Conservation (phyloP, 805 yeast genomes). For the Zygoascus biomembranicola region DNA sequence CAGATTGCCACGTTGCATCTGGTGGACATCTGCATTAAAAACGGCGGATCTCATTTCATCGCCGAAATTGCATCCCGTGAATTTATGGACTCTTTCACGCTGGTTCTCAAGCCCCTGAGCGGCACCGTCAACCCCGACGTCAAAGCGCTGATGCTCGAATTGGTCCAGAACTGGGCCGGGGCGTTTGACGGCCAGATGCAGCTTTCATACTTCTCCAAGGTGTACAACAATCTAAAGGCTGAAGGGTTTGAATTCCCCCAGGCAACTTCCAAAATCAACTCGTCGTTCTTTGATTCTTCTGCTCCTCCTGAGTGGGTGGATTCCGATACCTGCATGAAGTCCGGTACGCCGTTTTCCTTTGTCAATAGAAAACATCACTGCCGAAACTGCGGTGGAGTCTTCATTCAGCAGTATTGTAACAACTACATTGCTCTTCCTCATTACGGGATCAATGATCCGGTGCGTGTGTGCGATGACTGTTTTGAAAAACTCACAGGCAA, state of each 20-base stretch:
- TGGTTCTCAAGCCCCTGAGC: slow-evolving; percentile 29
- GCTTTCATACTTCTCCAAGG: slow-evolving; percentile 52
- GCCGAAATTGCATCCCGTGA: slow-evolving; percentile 74
- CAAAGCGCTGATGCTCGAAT: slow-evolving; percentile 48
- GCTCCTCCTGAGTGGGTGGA: slow-evolving; percentile 99
- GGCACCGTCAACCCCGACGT: slow-evolving; percentile 43
- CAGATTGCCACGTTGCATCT: slow-evolving; percentile 68
- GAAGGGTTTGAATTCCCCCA: slow-evolving; percentile 64
- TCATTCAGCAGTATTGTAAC: slow-evolving; percentile 77
- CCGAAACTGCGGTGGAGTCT: slow-evolving; percentile 94
- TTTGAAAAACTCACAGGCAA: slow-evolving; percentile 44
- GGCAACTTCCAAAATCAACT: slow-evolving; percentile 40
- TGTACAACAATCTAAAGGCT: slow-evolving; percentile 48
- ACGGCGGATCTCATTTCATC: slow-evolving; percentile 83
- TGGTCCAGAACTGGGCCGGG: slow-evolving; percentile 70
- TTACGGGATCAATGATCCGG: slow-evolving; percentile 80
- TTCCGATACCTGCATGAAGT: slow-evolving; percentile 90
- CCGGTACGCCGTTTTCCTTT: slow-evolving; percentile 71
- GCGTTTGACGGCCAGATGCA: slow-evolving; percentile 64
- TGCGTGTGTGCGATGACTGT: slow-evolving; percentile 91
- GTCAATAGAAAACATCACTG: slow-evolving; percentile 93
- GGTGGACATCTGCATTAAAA: slow-evolving; percentile 81
- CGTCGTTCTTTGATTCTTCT: slow-evolving; percentile 68
- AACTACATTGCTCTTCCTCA: slow-evolving; percentile 65
- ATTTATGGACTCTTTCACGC: slow-evolving; percentile 69